Evolutionary conservation across 1,284 basidiomycete genomes (phyloP).

Genomic region (Rhodofomes roseus): DNA sequence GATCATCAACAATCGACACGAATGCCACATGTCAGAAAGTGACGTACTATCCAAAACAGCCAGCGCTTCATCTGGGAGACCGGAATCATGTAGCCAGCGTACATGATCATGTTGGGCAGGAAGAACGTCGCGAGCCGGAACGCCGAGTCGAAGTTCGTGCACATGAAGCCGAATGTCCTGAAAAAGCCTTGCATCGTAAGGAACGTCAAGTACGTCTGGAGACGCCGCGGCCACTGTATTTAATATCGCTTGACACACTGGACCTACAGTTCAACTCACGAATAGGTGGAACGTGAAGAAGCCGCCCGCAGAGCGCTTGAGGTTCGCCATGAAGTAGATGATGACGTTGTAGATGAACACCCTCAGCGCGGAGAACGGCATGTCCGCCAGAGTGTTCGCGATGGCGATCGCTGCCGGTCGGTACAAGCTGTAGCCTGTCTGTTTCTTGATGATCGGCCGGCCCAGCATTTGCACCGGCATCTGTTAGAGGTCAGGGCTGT

Average conservation of each 20-base stretch:
- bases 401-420: conserved; percentile 72
- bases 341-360: conserved; percentile 66
- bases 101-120: conserved; percentile 61
- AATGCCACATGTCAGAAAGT: neutral
- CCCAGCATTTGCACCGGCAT: conserved; percentile 74
- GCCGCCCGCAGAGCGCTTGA: conserved; percentile 57
- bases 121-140: conserved; percentile 61
- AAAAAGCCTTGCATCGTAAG: conserved; percentile 74
- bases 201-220: conserved; percentile 49
- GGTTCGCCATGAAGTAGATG: conserved; percentile 72
- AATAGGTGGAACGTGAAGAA: conserved; percentile 76
- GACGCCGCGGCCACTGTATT: neutral
- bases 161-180: conserved; percentile 64
- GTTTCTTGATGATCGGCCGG: conserved; percentile 68
- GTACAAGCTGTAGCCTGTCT: conserved; percentile 79
- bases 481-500: conserved; percentile 16
- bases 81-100: conserved; percentile 72
- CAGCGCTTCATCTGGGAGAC: conserved; percentile 80
- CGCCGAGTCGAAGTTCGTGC: conserved; percentile 61
- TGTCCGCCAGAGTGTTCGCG: conserved; percentile 72
- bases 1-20: neutral
- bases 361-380: conserved; percentile 69
- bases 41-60: conserved; percentile 80
- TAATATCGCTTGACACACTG: neutral
- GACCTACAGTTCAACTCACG: conserved; percentile 16